Base-by-base conservation (phyloP, 2,329 filamentous ascomycete genomes). In the Colletotrichum salicis region DNA sequence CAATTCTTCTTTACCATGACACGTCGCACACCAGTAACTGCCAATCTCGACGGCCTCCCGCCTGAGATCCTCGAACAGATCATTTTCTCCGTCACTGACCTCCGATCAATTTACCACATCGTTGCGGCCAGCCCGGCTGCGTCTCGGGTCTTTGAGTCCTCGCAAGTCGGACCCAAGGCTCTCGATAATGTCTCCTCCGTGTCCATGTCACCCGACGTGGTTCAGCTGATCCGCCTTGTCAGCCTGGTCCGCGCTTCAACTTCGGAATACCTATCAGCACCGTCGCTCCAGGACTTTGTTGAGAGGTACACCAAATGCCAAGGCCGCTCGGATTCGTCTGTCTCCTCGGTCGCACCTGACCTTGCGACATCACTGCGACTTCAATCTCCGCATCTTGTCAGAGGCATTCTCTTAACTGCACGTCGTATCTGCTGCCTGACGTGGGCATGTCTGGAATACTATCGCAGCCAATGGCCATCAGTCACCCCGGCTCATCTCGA, bases 351-450 rank as follows among this genome's bases (percentile, higher is more conserved):
- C 10, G 56, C 51, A 7, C 57, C 51, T 6, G 22, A 11, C 3
- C 48, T 67, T 19, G 19, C 65, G 33, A 19, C 5, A 19, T 27
- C 29, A 5, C 51, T 57, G 5, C 48, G 51, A 2, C 19, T 8
- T 35, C 57, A 62, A n/a, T 1, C 33, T 33, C 27, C 33, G 4
- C 19, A 35, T 0, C 6, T 27, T 24, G 0, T 27, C 19, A 56
- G 62, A 5, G 51, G 33, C 15, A n/a, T 70, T 1, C 67, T 70
- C 13, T 19, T 57, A 15, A 60, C 58, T 6, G 51, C 37, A 22
- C 24, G 67, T 31, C 67, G 62, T 4, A 70, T 66, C 37, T 55
- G 27, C 35, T 61, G 22, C 56, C 29, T 66, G 27, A n/a, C 62
- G 1, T 60, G n/a, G 22, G 56, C 48, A 10, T 60, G 67, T 56